Base-by-base conservation (phyloP, 495 filamentous ascomycete species). In the Glarea lozoyensis region DNA sequence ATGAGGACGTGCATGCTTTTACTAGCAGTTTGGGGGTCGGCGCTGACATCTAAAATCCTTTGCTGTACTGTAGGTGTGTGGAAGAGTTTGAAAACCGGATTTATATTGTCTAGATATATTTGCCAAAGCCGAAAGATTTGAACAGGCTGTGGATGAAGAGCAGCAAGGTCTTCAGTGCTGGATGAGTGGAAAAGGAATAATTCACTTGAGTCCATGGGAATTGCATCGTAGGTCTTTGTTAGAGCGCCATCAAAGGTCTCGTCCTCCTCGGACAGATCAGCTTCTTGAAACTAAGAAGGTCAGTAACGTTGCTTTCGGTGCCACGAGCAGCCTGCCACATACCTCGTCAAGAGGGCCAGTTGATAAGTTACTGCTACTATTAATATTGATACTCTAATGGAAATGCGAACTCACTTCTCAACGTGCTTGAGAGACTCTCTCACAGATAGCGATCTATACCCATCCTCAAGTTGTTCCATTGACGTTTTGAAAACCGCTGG, bases 41-140 rank as follows among this genome's bases (percentile, higher is more conserved):
- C 61, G 23, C 63, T 60, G 16, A 69, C 69, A 16, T 69, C 60
- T 4, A 69, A 53, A n/a, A 78, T 57, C 7, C 63, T 52, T 10
- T 67, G 67, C 50, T 77, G 70, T 27, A 81, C 47, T 12, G 57
- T 73, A 3, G 75, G 72, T 1, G 65, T 53, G 43, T 79, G 73
- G 0, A 70, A 64, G 34, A 77, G 61, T 42, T 75, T 79, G 39
- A 70, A 58, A 22, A 79, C 40, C 2, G 73, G 72, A 39, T 76
- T 61, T 17, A 76, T 60, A 30, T 72, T 71, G 4, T 75, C 64
- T 1, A 73, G 43, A 43, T 74, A 66, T 20, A 61, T 56, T 58
- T 73, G 68, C 70, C 72, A 71, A 25, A 71, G 57, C 25, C 36
- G 32, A 16, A 48, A 59, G 5, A 51, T 39, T 13, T 56, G 46